Evolutionary conservation across 1,284 basidiomycete species (phyloP), one percentile per base, ranked within the genome.

Genomic region (Irpex lacteus): DNA sequence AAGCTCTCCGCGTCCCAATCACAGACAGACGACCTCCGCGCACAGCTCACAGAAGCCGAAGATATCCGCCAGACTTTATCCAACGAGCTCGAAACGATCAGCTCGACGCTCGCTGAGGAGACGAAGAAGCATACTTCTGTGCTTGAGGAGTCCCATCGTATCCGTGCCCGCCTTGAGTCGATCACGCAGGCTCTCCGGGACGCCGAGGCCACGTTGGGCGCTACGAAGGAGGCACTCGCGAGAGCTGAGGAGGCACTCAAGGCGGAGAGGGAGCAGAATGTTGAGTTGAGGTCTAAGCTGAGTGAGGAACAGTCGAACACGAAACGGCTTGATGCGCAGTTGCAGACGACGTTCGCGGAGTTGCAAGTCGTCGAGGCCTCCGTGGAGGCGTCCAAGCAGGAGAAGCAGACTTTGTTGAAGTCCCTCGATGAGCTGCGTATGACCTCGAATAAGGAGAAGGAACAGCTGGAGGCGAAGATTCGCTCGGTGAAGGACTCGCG

Each of bases 181-280:
- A 37, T 61, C 34, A 38, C 59, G 21, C 40, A 59, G 6, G 47
- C 40, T 4, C 59, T 65, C 9, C 58, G 44, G 13, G 44, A 36
- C 8, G 18, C 59, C 6, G 50, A 65, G 47, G 52, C 37, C 49
- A 44, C 52, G 15, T 53, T 63, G 40, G 54, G 56, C 34, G 54
- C 55, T 34, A 58, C 59, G 6, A 62, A 55, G 26, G 26, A 36
- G 21, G 13, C 64, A 5, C 32, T 65, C 5, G 57, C 13, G 34
- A 15, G 9, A 9, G 44, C 57, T 3, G 61, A 65, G 18, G 19
- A 18, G 26, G 49, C 60, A n/a, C 40, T 65, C n/a, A 37, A 49
- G 11, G 58, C 59, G 5, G 64, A 65, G 52, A 57, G 36, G 9
- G 52, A 18, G 1, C 58, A 62, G 11, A 63, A 60, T 19, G 49